These are phyloP conservation scores for Podospora sp. DNA, from an alignment of 495 filamentous ascomycete genomes.

Conservation along the genomic window DNA sequence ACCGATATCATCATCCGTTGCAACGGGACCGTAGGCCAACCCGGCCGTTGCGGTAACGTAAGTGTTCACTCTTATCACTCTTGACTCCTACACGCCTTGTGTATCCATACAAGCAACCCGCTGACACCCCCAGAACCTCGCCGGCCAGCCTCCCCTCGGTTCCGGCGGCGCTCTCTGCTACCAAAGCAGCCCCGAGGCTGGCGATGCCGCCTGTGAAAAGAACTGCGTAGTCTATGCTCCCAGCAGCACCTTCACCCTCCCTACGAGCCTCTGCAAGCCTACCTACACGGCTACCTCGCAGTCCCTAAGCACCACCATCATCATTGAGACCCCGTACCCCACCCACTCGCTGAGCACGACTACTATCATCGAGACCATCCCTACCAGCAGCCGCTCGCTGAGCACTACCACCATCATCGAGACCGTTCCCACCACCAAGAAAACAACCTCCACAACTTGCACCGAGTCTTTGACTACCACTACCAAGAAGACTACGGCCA, in stretches of 20 bases:
- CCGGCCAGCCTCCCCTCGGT: slow-evolving; percentile 34
- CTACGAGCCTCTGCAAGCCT: slow-evolving; percentile 29
- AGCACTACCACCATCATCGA: no score
- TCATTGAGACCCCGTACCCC: neutral
- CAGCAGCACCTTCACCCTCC: slow-evolving; percentile 30
- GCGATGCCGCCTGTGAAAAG: slow-evolving; percentile 42
- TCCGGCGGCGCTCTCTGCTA: slow-evolving; percentile 29
- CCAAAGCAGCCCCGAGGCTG: slow-evolving; percentile 24
- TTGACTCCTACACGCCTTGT: neutral
- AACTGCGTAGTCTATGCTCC: slow-evolving; percentile 42
- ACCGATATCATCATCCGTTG: slow-evolving; percentile 44
- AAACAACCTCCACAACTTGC: neutral
- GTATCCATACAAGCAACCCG: neutral
- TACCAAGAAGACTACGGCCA: neutral
- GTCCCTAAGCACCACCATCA: slow-evolving; percentile 6
- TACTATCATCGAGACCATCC: no score
- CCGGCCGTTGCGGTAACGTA: slow-evolving; percentile 34
- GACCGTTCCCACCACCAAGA: neutral
- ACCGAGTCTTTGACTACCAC: slow-evolving; percentile 8
- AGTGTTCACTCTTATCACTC: neutral
- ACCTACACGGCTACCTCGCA: slow-evolving; percentile 21
- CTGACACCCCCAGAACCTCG: slow-evolving; percentile 31
- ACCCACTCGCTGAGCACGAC: neutral
- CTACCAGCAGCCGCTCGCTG: no score
- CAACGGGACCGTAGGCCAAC: slow-evolving; percentile 23